phyloP scores from a whole-genome alignment of 2,329 filamentous ascomycete genomes.

The Trichoderma asperellum region DNA sequence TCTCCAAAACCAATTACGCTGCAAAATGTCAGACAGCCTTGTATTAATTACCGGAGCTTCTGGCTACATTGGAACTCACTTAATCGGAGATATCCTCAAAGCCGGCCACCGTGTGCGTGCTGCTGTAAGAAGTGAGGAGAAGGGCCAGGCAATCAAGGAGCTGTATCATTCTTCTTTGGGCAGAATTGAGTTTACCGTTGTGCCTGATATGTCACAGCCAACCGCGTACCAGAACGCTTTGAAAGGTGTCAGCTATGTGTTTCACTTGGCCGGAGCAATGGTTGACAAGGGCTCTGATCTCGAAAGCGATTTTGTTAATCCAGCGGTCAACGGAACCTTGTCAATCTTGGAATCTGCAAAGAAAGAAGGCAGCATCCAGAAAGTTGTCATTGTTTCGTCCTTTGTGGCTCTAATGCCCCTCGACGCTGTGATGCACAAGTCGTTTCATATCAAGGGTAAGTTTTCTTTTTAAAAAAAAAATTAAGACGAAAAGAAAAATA shows the following conservation, averaged over 20 bases:
- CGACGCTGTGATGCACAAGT: background rate
- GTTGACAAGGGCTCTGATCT: slow-evolving; percentile 28
- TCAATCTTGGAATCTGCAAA: slow-evolving; percentile 29
- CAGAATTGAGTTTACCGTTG: slow-evolving; percentile 25
- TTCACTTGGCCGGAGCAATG: slow-evolving; percentile 36
- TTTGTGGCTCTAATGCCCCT: slow-evolving; percentile 29
- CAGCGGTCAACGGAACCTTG: slow-evolving; percentile 29
- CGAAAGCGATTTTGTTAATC: slow-evolving; percentile 29
- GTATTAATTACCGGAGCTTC: slow-evolving; percentile 31
- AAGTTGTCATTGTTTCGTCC: slow-evolving; percentile 29
- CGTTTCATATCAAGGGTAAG: slow-evolving; percentile 23
- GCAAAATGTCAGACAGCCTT: slow-evolving; percentile 10
- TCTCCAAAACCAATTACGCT: background rate
- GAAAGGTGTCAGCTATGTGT: slow-evolving; percentile 43
- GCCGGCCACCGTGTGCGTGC: slow-evolving; percentile 30
- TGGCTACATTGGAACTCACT: slow-evolving; percentile 31
- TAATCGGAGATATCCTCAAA: slow-evolving; percentile 22
- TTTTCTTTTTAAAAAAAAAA: background rate
- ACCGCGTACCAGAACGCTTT: slow-evolving; percentile 45
- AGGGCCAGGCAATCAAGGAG: slow-evolving; percentile 22
- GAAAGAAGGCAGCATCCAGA: slow-evolving; percentile 19
- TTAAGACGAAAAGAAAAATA: too few relatives aligned
- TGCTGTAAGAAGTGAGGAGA: slow-evolving; percentile 27
- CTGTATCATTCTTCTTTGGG: slow-evolving; percentile 13
- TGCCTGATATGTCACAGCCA: slow-evolving; percentile 35